phyloP scores from a whole-genome alignment of 2,329 filamentous ascomycete genomes.

The Beauveria australis region DNA sequence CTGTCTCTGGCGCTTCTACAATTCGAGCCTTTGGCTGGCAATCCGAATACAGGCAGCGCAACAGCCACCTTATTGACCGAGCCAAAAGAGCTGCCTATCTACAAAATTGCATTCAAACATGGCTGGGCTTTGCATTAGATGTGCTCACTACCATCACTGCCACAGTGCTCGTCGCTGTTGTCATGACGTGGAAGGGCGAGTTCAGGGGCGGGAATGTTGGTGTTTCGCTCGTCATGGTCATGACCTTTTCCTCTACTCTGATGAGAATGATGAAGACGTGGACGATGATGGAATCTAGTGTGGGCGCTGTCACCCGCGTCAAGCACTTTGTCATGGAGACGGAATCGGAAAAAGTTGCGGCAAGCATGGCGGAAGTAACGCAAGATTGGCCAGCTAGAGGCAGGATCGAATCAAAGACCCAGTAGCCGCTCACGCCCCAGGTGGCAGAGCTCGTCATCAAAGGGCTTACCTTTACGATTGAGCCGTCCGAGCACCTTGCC shows the following conservation, averaged over 20 bases:
- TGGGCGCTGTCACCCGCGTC: slow-evolving; percentile 20
- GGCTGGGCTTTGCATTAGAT: background rate
- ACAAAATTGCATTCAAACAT: background rate
- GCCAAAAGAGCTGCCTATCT: background rate
- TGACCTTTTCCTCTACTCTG: slow-evolving; percentile 20
- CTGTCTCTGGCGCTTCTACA: background rate
- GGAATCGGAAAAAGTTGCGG: slow-evolving; percentile 8
- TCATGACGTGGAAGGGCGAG: slow-evolving; percentile 25
- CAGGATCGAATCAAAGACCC: background rate
- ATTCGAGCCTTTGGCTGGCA: background rate
- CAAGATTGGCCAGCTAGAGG: background rate
- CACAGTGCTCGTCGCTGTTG: slow-evolving; percentile 34
- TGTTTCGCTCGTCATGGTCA: slow-evolving; percentile 20
- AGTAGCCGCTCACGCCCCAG: background rate
- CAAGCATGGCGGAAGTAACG: background rate
- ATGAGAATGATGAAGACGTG: slow-evolving; percentile 26
- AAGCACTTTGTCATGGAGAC: slow-evolving; percentile 13
- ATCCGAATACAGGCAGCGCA: background rate
- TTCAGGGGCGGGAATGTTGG: slow-evolving; percentile 22
- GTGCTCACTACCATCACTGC: slow-evolving; percentile 23
- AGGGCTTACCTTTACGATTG: background rate
- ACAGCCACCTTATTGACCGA: background rate
- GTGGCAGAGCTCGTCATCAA: background rate
- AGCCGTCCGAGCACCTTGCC: background rate
- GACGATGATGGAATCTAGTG: slow-evolving; percentile 21